Percentiles rank a stretch among this genome's conserved stretches.
phyloP scores from a whole-genome alignment of 208 protist species.

The Acanthamoeba royreba region DNA sequence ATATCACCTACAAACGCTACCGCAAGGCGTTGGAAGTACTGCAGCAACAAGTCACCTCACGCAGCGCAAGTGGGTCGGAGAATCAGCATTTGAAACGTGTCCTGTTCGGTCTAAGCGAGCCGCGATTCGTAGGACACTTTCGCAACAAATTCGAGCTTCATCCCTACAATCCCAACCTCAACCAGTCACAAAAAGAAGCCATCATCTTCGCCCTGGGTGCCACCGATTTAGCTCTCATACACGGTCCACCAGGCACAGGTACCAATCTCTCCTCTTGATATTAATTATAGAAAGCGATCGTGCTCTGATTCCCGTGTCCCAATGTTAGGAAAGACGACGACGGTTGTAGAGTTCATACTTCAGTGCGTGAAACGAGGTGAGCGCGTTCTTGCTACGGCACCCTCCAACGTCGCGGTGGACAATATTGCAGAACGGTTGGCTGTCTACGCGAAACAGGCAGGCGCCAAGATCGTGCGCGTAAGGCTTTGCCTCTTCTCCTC shows the following conservation, averaged over 20 bases:
- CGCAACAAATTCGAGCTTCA: not conserved
- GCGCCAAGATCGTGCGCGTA: not conserved
- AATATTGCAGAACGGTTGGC: conserved; percentile 74
- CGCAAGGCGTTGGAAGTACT: not conserved
- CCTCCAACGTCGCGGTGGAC: conserved; percentile 80
- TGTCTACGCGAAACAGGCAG: not conserved
- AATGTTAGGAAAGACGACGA: conserved; percentile 82
- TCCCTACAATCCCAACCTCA: conserved; percentile 22
- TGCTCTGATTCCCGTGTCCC: too few relatives aligned
- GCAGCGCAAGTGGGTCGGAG: not conserved
- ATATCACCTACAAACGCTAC: conserved; percentile 38
- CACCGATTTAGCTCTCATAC: conserved; percentile 60
- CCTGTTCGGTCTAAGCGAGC: conserved; percentile 6
- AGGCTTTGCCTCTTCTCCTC: not conserved
- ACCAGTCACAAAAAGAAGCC: conserved; percentile 41
- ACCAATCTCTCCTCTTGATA: not conserved
- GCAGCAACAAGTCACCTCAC: not conserved
- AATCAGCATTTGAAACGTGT: conserved; percentile 19
- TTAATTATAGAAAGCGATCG: too few relatives aligned
- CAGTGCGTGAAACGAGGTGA: conserved; percentile 60
- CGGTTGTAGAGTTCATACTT: conserved; percentile 77
- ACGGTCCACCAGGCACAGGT: conserved; percentile 71
- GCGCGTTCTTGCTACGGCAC: conserved; percentile 69
- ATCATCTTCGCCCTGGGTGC: conserved; percentile 38
- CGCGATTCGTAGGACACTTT: conserved; percentile 7